Base-by-base conservation (phyloP, 2,329 filamentous ascomycete species). In the Tolypocladium inflatum region DNA sequence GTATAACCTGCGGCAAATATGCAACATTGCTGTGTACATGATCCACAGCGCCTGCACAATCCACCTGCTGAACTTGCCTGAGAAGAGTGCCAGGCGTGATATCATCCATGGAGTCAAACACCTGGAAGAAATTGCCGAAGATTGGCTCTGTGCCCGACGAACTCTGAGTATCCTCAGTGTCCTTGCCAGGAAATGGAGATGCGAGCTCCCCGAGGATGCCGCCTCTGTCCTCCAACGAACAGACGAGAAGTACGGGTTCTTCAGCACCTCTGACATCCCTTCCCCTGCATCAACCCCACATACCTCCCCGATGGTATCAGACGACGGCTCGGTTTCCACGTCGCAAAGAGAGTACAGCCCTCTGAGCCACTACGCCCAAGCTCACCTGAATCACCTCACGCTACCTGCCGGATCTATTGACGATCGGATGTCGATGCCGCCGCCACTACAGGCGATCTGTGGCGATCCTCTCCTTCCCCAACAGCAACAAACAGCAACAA, bases 11-110 rank as follows among this genome's bases (percentile, higher is more conserved):
- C 86, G 91, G 5, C 93, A 97, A 70, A 96, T 99, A 39, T 96
- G 90, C 74, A 97, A 97, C 67, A 91, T 97, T 65, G 92, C 89
- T 3, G 91, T 97, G 0, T 99, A 99, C 71, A 97, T 97, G 74
- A 82, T 89, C 0, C 93, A 97, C 71, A 94, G 91, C 5, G 92
- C 94, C 37, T 96, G 91, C 69, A 97, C 91, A 0, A 95, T 97
- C 43, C 94, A 97, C 67, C 77, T 99, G 23, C 84, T 99, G 41
- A 97, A 97, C 64, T 78, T 97, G 1, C 92, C 92, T 0, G 92
- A 97, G 65, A 96, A 94, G 74, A 94, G 90, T 37, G 91, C 94
- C 5, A 88, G 85, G 66, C 80, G 93, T 65, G 93, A 97, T 71
- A 90, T 99, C 48, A 88, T 90, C 5, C 92, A 97, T 65, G 91